Evolutionary conservation across 2,329 filamentous ascomycete species (phyloP).

Genomic region (Knoxdaviesia proteae): DNA sequence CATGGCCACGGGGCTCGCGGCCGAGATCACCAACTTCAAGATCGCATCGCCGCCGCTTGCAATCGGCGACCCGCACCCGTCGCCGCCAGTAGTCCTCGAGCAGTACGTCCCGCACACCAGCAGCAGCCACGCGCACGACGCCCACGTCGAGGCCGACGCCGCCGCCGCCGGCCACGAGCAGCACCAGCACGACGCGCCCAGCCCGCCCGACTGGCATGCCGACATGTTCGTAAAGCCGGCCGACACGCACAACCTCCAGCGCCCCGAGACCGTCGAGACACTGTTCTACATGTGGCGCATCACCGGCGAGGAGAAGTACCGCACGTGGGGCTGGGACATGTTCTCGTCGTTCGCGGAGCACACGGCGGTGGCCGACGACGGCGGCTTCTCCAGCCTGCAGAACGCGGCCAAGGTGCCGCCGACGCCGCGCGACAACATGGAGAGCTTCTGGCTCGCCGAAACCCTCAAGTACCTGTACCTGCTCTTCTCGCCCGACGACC

Average conservation of each 20-base stretch:
- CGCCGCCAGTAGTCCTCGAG: not conserved
- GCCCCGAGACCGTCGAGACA: slow-evolving; percentile 90
- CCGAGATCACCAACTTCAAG: slow-evolving; percentile 85
- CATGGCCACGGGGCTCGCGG: slow-evolving; percentile 76
- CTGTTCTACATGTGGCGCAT: slow-evolving; percentile 98
- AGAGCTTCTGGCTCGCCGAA: slow-evolving; percentile 97
- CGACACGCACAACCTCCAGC: slow-evolving; percentile 84
- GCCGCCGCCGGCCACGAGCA: slow-evolving; percentile 20
- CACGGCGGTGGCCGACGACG: slow-evolving; percentile 56
- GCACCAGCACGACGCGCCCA: slow-evolving; percentile 18
- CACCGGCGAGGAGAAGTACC: slow-evolving; percentile 71
- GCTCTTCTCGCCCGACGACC: slow-evolving; percentile 65
- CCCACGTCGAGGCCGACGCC: slow-evolving; percentile 9
- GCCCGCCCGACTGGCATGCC: slow-evolving; percentile 43
- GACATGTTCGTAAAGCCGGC: slow-evolving; percentile 63
- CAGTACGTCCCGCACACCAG: slow-evolving; percentile 10
- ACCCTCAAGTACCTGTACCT: slow-evolving; percentile 97
- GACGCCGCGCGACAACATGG: slow-evolving; percentile 70
- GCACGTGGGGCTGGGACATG: slow-evolving; percentile 98
- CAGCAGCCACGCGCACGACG: slow-evolving; percentile 1
- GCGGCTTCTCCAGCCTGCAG: slow-evolving; percentile 63
- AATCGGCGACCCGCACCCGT: slow-evolving; percentile 26
- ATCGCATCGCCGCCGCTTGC: slow-evolving; percentile 47
- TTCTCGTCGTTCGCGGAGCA: slow-evolving; percentile 80
- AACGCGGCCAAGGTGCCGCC: slow-evolving; percentile 58